Percentiles rank a stretch among this genome's conserved stretches.
Conservation (phyloP, 768 basidiomycete species). For the Tylopilus sp. region DNA sequence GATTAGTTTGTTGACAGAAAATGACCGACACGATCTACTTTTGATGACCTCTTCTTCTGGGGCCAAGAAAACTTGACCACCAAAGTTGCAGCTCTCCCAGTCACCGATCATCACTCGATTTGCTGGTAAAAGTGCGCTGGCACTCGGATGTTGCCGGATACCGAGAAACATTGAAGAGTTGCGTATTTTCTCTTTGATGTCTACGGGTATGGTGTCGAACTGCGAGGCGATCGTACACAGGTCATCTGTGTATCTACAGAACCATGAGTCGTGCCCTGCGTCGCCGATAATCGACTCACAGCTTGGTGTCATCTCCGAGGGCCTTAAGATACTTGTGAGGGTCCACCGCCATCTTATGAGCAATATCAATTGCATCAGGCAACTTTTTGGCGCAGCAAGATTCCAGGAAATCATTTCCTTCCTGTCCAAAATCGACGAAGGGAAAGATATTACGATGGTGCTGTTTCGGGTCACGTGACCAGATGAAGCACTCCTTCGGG, state of each 20-base stretch:
- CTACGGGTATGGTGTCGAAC: conserved; percentile 8
- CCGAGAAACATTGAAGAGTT: conserved; percentile 8
- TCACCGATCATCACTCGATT: conserved; percentile 10
- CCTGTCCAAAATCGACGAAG: conserved; percentile 11
- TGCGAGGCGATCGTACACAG: conserved; percentile 10
- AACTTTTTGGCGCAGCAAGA: conserved; percentile 12
- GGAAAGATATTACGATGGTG: conserved; percentile 12
- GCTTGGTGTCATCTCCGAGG: not conserved
- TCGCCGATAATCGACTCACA: conserved; percentile 3
- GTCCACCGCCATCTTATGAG: conserved; percentile 3
- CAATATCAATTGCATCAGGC: conserved; percentile 10
- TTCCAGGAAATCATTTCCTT: conserved; percentile 8
- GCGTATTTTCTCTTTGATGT: conserved; percentile 10
- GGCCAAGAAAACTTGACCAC: conserved; percentile 2
- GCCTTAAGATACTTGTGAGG: conserved; percentile 5
- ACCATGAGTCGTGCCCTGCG: not conserved
- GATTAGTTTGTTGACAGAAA: not conserved
- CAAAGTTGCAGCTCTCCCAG: conserved; percentile 11
- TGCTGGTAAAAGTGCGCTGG: conserved; percentile 3
- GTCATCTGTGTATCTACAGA: conserved; percentile 9
- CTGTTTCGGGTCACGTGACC: not conserved
- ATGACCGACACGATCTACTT: not conserved
- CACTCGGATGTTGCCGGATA: not conserved
- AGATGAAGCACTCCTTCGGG: conserved; percentile 17
- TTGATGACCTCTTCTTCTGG: conserved; percentile 9